These are phyloP conservation scores for Rosa lucieae DNA, from an alignment of 306 rosid species.

Conservation along the genomic window DNA sequence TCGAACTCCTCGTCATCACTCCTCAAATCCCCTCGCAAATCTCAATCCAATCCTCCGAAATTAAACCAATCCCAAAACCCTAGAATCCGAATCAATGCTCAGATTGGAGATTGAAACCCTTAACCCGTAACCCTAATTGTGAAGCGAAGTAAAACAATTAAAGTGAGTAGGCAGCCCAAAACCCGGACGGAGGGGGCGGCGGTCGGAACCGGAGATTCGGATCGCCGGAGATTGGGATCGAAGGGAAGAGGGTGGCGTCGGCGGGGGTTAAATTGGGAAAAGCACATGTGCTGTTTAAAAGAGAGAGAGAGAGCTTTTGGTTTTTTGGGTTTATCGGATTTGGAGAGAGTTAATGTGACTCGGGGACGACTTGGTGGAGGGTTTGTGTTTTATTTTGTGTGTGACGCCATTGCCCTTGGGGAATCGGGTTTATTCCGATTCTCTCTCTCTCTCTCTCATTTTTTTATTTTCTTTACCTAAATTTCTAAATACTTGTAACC, in stretches of 20 bases:
- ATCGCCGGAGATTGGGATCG: slow-evolving; percentile 47
- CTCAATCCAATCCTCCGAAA: slow-evolving; percentile 13
- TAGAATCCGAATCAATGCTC: slow-evolving; percentile 33
- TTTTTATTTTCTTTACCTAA: background rate
- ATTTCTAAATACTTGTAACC: background rate
- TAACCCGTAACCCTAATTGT: slow-evolving; percentile 10
- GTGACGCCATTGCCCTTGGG: slow-evolving; percentile 36
- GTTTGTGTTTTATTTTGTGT: background rate
- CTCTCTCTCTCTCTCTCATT: background rate
- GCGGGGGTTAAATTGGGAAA: slow-evolving; percentile 56
- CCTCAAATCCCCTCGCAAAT: slow-evolving; percentile 34
- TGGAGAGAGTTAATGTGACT: slow-evolving; percentile 38
- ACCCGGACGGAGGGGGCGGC: background rate
- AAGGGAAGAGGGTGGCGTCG: slow-evolving; percentile 27
- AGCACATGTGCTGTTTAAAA: slow-evolving; percentile 26
- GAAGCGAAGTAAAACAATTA: background rate
- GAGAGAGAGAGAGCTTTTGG: slow-evolving; percentile 6
- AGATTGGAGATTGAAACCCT: slow-evolving; percentile 43
- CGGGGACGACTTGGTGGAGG: slow-evolving; percentile 37
- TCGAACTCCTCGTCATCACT: slow-evolving; percentile 95
- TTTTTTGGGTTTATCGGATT: slow-evolving; percentile 31
- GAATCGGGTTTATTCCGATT: slow-evolving; percentile 27
- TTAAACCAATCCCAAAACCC: slow-evolving; percentile 36
- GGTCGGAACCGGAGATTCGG: slow-evolving; percentile 30
- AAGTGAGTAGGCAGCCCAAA: background rate